Evolutionary conservation across 2,329 filamentous ascomycete species (phyloP), one percentile per base, ranked within the genome.

Genomic region (Ceratocystis lukuohia): DNA sequence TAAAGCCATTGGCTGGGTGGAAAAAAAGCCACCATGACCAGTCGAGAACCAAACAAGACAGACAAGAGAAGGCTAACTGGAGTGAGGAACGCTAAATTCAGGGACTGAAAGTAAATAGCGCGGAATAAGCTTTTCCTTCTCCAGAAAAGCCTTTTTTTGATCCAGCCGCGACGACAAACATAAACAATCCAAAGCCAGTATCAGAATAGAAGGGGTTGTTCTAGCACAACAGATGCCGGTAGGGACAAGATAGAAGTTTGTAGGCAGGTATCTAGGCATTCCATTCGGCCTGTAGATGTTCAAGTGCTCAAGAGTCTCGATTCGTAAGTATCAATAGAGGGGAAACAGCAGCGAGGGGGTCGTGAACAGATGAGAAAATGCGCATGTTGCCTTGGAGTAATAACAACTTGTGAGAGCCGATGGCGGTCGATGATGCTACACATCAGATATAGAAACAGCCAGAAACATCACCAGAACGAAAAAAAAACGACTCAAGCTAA

Each of bases 71-170:
- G 25, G 25, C 56, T 37, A 37, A 33, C 28, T n/a, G 22, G 28
- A 59, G 56, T 25, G n/a, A 37, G 56, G 56, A 33, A 37, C 56
- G 56, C 56, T 59, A 59, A 59, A 37, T 37, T 59, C 56, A 59
- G 25, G 28, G 56, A 37, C 28, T 59, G 48, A 15, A 53, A 28
- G 25, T 28, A 20, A 28, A 53, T 53, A 53, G 48, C 22, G 48
- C 22, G 48, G 25, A 25, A 22, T 53, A 59, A 25, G 15, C 28
- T n/a, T 59, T n/a, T 59, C 56, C 56, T 33, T 59, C 53, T 59
- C 28, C 2, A 37, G 28, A 59, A 33, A 37, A n/a, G 8, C 10
- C 6, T 12, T 37, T 37, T 59, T 59, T 37, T n/a, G 22, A 25
- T 28, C 53, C 17, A 37, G 56, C n/a, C 7, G 12, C 30, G 8